Percentiles rank a stretch among this genome's conserved stretches.
Evolutionary conservation across 805 yeast genomes (phyloP).

Genomic region (Lipomyces oligophaga): DNA sequence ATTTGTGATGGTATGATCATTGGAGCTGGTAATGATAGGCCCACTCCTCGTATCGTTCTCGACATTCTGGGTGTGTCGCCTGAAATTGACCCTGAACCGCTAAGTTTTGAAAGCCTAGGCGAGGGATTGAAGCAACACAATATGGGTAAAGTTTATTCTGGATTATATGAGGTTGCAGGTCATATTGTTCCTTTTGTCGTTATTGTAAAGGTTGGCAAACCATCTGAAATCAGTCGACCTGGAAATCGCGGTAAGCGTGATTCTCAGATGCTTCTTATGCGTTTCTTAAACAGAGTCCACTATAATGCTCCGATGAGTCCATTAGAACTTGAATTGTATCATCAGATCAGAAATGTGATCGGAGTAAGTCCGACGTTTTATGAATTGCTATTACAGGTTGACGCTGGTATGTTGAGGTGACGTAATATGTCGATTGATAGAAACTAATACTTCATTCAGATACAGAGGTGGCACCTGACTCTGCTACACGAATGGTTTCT

Average conservation of each 20-base stretch:
- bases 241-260: constrained; percentile 67
- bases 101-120: constrained; percentile 55
- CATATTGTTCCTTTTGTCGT: constrained; percentile 54
- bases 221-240: constrained; percentile 54
- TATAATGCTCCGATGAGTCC: constrained; percentile 59
- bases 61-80: constrained; percentile 53
- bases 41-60: constrained; percentile 57
- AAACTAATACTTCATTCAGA: constrained; percentile 29
- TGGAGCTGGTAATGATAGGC: constrained; percentile 56
- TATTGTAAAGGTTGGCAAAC: constrained; percentile 58
- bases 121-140: constrained; percentile 61
- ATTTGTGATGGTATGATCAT: constrained; percentile 61
- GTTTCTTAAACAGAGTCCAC: constrained; percentile 58
- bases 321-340: constrained; percentile 53
- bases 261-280: constrained; percentile 58
- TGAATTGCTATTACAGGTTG: constrained; percentile 54
- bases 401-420: constrained; percentile 43
- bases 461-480: constrained; percentile 53
- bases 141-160: constrained; percentile 59
- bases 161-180: constrained; percentile 56
- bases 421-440: background rate
- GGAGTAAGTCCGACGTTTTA: constrained; percentile 57
- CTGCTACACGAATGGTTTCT: constrained; percentile 53
- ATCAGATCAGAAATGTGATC: constrained; percentile 52
- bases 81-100: constrained; percentile 51